Evolutionary conservation across 495 filamentous ascomycete genomes (phyloP).

Genomic region (Podospora comata): DNA sequence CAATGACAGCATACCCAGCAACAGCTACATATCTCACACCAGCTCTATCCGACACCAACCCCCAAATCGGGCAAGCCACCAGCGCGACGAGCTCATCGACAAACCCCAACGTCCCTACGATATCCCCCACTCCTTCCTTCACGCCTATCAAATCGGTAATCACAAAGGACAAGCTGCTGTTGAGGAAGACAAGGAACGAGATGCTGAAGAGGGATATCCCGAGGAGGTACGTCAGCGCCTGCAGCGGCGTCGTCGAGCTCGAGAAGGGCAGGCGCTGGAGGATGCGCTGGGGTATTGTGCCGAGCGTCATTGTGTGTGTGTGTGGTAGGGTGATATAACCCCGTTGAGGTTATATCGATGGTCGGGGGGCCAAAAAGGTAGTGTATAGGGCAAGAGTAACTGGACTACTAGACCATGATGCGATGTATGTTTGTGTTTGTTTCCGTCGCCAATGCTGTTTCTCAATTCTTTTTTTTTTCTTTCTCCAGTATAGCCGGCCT

Average conservation of each 20-base stretch:
- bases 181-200: slow-evolving; percentile 95
- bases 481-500: too few species aligned
- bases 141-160: slow-evolving; percentile 85
- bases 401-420: neutral
- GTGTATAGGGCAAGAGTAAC: neutral
- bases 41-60: slow-evolving; percentile 80
- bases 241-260: slow-evolving; percentile 59
- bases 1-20: slow-evolving; percentile 76
- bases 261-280: slow-evolving; percentile 54
- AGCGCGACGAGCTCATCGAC: slow-evolving; percentile 91
- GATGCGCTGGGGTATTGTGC: slow-evolving; percentile 29
- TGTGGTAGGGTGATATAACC: neutral
- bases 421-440: neutral
- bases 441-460: neutral
- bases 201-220: slow-evolving; percentile 94
- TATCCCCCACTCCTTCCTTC: slow-evolving; percentile 73
- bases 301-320: slow-evolving; percentile 19
- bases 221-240: slow-evolving; percentile 80
- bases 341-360: neutral
- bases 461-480: neutral
- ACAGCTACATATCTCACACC: slow-evolving; percentile 81
- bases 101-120: slow-evolving; percentile 92
- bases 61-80: slow-evolving; percentile 88
- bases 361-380: neutral
- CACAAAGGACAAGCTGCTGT: slow-evolving; percentile 88